phyloP scores from a whole-genome alignment of 768 basidiomycete species.

The Tephrocybe sp. region DNA sequence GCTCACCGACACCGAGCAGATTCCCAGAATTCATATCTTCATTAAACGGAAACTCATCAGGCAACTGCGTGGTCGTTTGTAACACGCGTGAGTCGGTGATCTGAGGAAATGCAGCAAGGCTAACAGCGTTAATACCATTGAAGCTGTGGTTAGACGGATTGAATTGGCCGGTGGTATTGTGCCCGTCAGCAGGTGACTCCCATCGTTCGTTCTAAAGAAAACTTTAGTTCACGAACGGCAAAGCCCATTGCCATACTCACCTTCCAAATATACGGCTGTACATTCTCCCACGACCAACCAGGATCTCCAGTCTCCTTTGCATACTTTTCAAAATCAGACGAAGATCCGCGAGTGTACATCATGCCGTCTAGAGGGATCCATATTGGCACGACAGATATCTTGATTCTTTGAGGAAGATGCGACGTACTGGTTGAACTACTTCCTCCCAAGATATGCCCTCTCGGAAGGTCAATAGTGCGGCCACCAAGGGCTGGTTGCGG shows the following conservation, averaged over 20 bases:
- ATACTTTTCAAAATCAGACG: slow-evolving; percentile 24
- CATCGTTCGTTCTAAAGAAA: slow-evolving; percentile 24
- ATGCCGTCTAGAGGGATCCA: slow-evolving; percentile 15
- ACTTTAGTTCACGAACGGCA: background rate
- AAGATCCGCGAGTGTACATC: slow-evolving; percentile 22
- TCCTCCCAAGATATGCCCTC: slow-evolving; percentile 30
- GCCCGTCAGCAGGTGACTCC: slow-evolving; percentile 25
- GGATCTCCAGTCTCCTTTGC: slow-evolving; percentile 21
- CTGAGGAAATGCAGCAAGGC: slow-evolving; percentile 22
- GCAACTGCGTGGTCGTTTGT: slow-evolving; percentile 29
- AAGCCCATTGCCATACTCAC: background rate
- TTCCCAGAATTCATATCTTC: slow-evolving; percentile 40
- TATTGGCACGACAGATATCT: background rate
- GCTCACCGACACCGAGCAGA: slow-evolving; percentile 37
- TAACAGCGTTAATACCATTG: slow-evolving; percentile 25
- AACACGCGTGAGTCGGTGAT: slow-evolving; percentile 31
- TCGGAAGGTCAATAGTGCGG: slow-evolving; percentile 10
- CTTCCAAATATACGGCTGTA: slow-evolving; percentile 8
- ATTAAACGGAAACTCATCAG: slow-evolving; percentile 36
- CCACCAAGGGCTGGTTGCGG: slow-evolving; percentile 21
- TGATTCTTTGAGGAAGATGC: background rate
- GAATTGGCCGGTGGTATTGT: slow-evolving; percentile 28
- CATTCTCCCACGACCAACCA: slow-evolving; percentile 27
- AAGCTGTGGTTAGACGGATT: slow-evolving; percentile 28
- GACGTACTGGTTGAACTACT: slow-evolving; percentile 26